Evolutionary conservation across 306 rosid genomes (phyloP), one percentile per base, ranked within the genome.

Genomic region (Acacia acuminata): DNA sequence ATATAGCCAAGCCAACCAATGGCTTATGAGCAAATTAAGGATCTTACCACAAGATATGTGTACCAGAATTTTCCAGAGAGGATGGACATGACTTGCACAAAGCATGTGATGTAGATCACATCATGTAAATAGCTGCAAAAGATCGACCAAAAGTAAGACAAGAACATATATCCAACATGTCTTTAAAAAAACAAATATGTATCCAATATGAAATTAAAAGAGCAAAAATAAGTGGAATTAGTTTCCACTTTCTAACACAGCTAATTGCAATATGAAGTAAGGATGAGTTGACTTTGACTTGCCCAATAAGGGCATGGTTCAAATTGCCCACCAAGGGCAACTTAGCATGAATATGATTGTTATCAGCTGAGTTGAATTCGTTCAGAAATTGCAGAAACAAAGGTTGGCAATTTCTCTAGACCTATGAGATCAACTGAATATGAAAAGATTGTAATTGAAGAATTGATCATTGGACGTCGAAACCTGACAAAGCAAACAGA

Each of bases 61-160:
- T 88, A 93, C 97, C 96, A 96, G 81, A 96, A 93, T 77, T 90
- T 96, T 82, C 92, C 99, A 20, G 99, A 96, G 87, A 96, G 68
- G 83, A 96, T 89, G 83, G 99, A 96, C 87, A 87, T 84, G 65
- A 96, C 81, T 91, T 96, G 99, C 82, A 96, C 99, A 55, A 96
- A 94, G 94, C 97, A 82, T 71, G 99, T 92, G 74, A 96, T 96
- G 88, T 94, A 94, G 82, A 94, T 91, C 80, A 94, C 86, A 82
- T 94, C 98, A 61, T 92, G 98, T 71, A 94, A 86, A 88, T 94
- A 95, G 84, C 96, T 93, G 94, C 84, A 84, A 84, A 73, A 82
- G 38, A 83, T 16, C 2, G 13, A 86, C 56, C 71, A 34, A 58
- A 4, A 27, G 36, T 55, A 65, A 9, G 87, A 65, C 76, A 83